Evolutionary conservation across 176 grass and related monocot species (phyloP), one percentile per base, ranked within the genome.

Genomic region (Hsuehochloa calcarea): DNA sequence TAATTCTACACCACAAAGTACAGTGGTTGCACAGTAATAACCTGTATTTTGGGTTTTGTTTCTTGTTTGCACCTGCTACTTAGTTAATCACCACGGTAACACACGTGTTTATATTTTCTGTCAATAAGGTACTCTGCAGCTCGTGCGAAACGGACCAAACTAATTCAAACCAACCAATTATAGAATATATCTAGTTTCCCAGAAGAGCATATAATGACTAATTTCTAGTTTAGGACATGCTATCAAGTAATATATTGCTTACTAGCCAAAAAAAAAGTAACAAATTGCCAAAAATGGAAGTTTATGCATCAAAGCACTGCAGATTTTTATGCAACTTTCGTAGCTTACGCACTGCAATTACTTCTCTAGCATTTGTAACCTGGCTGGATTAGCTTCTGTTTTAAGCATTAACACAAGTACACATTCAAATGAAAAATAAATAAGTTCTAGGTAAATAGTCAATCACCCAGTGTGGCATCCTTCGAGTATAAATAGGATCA

Each of bases 151-250:
- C 60, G 25, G 3, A 34, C 8, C 68, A 68, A 60, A 39, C 50
- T n/a, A 55, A 61, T 68, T 68, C 68, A 83, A 45, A 25, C 67
- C 74, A 58, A 39, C 56, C 45, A 15, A 75, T 17, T 68, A 15
- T 72, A 37, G 70, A 67, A 12, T 65, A 41, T 1, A 15, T 73
- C 38, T 74, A 89, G 27, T 45, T 7, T 19, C 58, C 8, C 31
- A 89, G 0, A 4, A 47, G 8, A 65, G 5, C 4, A 49, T 45
- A 34, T 8, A 29, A 29, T 75, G 55, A 68, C 63, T 4, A 64
- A 78, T 49, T 54, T 52, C 34, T 65, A 88, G 39, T 68, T 76
- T 68, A 17, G 61, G 62, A 52, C 16, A 85, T 27, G 39, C 15
- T 52, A 39, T 63, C 45, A 74, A 41, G 51, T 80, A 16, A 79